Evolutionary conservation across 257 asterid species (phyloP).

Genomic region (Forsythia suspensa): DNA sequence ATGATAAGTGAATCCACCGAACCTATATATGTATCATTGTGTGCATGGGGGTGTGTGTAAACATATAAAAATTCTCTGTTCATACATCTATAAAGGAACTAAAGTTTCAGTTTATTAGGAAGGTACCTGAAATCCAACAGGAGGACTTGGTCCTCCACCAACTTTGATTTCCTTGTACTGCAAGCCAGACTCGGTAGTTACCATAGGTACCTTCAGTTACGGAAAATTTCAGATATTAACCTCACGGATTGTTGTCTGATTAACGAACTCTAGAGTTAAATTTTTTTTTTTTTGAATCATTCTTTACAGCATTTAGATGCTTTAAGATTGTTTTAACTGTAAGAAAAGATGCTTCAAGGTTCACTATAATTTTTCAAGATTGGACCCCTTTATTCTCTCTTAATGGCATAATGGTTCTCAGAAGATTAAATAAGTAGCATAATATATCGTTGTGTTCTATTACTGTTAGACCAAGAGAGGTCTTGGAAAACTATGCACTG

Average conservation of each 20-base stretch:
- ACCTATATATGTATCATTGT: not conserved
- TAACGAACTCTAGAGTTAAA: not conserved
- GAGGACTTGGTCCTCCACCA: slow-evolving; percentile 93
- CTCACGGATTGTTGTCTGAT: not conserved
- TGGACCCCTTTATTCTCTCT: not conserved
- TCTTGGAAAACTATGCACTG: not conserved
- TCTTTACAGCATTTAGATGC: not conserved
- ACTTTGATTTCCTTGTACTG: slow-evolving; percentile 92
- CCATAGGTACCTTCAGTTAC: slow-evolving; percentile 66
- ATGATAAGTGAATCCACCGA: not conserved
- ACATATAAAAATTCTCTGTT: not conserved
- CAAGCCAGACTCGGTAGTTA: slow-evolving; percentile 91
- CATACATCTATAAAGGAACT: not conserved
- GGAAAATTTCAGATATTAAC: slow-evolving; percentile 20
- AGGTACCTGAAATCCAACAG: slow-evolving; percentile 90
- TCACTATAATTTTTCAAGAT: not conserved
- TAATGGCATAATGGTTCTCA: not conserved
- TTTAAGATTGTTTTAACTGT: not conserved
- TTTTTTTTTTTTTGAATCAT: not conserved
- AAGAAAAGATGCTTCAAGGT: not conserved
- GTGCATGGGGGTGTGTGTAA: not conserved
- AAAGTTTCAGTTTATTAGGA: not conserved
- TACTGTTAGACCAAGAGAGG: not conserved
- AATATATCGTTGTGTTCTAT: not conserved
- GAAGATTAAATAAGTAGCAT: slow-evolving; percentile 2